A percentile compares a stretch with the other conserved stretches of the same genome.
Evolutionary conservation across 257 asterid genomes (phyloP).

Genomic region (Przewalskia tangutica): DNA sequence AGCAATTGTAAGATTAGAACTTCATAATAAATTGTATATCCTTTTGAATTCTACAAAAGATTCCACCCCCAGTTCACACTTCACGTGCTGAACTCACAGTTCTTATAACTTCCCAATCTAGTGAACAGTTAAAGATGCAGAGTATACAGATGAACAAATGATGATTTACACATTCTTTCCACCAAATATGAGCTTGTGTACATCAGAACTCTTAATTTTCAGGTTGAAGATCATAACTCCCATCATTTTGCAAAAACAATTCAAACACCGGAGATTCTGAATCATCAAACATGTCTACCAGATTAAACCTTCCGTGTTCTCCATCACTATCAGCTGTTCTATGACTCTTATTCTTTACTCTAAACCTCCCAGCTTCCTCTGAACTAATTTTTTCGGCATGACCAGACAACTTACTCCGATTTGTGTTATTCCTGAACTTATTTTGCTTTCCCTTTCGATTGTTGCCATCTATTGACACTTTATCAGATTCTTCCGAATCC

Average conservation of each 20-base stretch:
- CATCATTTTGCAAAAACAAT: constrained; percentile 58
- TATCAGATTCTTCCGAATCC: neutral
- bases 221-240: constrained; percentile 42
- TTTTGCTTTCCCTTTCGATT: constrained; percentile 16
- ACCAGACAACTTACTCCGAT: constrained; percentile 17
- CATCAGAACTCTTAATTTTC: constrained; percentile 13
- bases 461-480: constrained; percentile 16
- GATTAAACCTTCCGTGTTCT: constrained; percentile 14
- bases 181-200: neutral
- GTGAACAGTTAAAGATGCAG: neutral
- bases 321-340: constrained; percentile 4
- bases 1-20: neutral
- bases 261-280: constrained; percentile 36
- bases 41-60: neutral
- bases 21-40: neutral
- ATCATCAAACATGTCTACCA: constrained; percentile 12
- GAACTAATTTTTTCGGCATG: constrained; percentile 17
- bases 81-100: neutral
- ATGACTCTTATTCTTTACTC: constrained; percentile 8
- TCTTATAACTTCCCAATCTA: neutral
- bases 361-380: constrained; percentile 15
- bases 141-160: neutral
- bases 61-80: neutral
- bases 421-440: constrained; percentile 24
- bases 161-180: neutral